Evolutionary conservation across 768 basidiomycete genomes (phyloP).

Genomic region (Amyloporia xantha): DNA sequence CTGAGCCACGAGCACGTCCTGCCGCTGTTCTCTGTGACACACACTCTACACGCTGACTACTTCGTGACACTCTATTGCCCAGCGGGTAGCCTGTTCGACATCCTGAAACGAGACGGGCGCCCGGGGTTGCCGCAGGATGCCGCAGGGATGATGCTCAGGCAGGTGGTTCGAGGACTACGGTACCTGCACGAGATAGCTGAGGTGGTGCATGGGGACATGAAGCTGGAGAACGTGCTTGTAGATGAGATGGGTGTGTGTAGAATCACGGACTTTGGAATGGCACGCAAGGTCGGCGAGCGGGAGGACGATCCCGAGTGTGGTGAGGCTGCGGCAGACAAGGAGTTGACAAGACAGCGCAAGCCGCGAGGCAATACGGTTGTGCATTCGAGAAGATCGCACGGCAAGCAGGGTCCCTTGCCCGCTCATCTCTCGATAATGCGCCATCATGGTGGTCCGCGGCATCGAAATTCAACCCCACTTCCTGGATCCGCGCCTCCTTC

Average conservation of each 20-base stretch:
- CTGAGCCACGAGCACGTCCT: constrained; percentile 83
- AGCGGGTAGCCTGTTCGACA: constrained; percentile 79
- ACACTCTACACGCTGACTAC: constrained; percentile 60
- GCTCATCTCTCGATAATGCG: constrained; percentile 32
- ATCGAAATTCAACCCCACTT: constrained; percentile 39
- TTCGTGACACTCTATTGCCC: constrained; percentile 83
- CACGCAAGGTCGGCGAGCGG: constrained; percentile 50
- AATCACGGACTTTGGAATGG: constrained; percentile 82
- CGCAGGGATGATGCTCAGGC: constrained; percentile 78
- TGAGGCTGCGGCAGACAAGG: constrained; percentile 14
- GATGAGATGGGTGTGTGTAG: constrained; percentile 85
- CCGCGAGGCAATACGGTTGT: constrained; percentile 11
- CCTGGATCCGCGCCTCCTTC: constrained; percentile 24
- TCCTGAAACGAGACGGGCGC: constrained; percentile 62
- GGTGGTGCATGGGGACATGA: constrained; percentile 90
- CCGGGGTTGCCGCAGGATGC: constrained; percentile 73
- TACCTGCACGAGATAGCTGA: constrained; percentile 75
- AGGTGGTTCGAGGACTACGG: constrained; percentile 75
- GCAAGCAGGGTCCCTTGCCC: constrained; percentile 16
- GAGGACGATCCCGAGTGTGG: constrained; percentile 23
- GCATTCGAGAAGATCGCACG: constrained; percentile 17
- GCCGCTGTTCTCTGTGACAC: constrained; percentile 64
- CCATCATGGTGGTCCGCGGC: constrained; percentile 39
- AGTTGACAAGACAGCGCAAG: not conserved
- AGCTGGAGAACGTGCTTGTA: constrained; percentile 93